Base-by-base conservation (phyloP, 352 stramenopile genomes). In the Phytophthora chlamydospora region DNA sequence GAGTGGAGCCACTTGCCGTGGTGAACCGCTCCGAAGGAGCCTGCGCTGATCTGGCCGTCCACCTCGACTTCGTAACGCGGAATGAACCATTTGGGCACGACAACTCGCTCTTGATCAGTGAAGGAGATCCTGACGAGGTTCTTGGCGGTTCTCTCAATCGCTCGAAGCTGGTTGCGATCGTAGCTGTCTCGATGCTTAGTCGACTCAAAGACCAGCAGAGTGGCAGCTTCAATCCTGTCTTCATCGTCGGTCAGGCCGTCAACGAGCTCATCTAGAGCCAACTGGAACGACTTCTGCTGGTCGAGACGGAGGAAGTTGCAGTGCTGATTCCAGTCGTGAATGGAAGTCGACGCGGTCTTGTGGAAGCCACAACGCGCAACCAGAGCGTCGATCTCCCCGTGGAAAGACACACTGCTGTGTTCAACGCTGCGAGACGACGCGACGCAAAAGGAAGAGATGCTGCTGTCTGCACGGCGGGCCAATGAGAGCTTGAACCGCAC, bases 1-100 rank as follows among this genome's bases (percentile, higher is more conserved):
- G 68, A 59, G n/a, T 71, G 50, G 14, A 73, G 40, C 68, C 71
- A 80, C 13, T 50, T 58, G 10, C 68, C 71, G 1, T 59, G 62
- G 19, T 71, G 58, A 19, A 77, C 64, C 7, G 51, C 62, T 4
- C 68, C 71, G 35, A 73, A 77, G 0, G 58, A 66, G 2, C 67
- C 71, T 2, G 57, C 38, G n/a, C 61, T 74, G 36, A 69, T 49
- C 27, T 60, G 38, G 2, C 38, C 39, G 4, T 57, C 62, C 19
- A 75, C 46, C 17, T 66, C 44, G 10, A 73, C 43, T 49, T 78
- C 69, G 33, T 66, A 70, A 3, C 47, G 45, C 7, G 61, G 53
- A 12, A 75, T 59, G 24, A 75, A 73, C 66, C 69, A 75, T 14
- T 57, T 69, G 4, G 66, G 69, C 0, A 59, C 46, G 2, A 41